Evolutionary conservation across 257 asterid species (phyloP), one percentile per base, ranked within the genome.

Genomic region (Przewalskia tangutica): DNA sequence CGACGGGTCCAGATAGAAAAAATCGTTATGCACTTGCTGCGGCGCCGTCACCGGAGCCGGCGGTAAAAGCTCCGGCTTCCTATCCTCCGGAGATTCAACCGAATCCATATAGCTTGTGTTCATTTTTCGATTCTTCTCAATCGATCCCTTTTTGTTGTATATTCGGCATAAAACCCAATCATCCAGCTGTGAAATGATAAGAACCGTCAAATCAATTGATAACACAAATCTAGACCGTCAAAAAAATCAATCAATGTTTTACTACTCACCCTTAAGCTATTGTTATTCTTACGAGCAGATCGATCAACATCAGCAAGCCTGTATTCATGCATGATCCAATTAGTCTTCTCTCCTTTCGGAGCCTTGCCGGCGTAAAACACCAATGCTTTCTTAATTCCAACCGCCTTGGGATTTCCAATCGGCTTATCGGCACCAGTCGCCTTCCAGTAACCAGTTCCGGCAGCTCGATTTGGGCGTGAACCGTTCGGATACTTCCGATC

Each of bases 141-240:
- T 82, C 6, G 95, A 7, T 1, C 98, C 98, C 54, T 89, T 92
- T 79, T 94, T 94, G 89, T 94, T 92, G 97, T 94, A 94, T 81
- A 94, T 93, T 77, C 98, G 97, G 88, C 98, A 94, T 82, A 94
- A 89, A 64, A 94, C 97, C 98, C 98, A 92, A 83, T 94, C 98
- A 84, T 94, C 98, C 83, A 94, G 89, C 98, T 94, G 94, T 79
- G 44, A 79, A 54, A 10, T 8, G 2, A 85, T 23, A 44, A 44
- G 83, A 51, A 65, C 86, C 89, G 87, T 84, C 63, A 67, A 71
- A 80, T 83, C 76, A 12, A 32, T 48, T 36, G 58, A 8, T 20
- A 59, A 77, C 12, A 11, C 8, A 75, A 27, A 66, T 20, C 8
- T 4, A n/a, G 7, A 63, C 58, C 81, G 68, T 70, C 2, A 8